Evolutionary conservation across 257 asterid species (phyloP).

Genomic region (Solanum habrochaites): DNA sequence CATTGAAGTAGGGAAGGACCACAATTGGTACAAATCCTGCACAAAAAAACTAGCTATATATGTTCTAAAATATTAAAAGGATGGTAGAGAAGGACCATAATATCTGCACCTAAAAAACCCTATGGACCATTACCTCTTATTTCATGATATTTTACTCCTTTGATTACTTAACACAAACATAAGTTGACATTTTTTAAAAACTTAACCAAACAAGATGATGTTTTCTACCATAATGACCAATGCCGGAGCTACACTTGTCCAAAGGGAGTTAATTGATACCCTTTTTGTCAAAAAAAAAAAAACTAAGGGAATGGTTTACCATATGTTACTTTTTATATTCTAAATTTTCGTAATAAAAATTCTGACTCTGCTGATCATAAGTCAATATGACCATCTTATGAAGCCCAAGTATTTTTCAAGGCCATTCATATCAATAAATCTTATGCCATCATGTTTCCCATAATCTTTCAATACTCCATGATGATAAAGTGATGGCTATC

Average conservation of each 20-base stretch:
- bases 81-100: background rate
- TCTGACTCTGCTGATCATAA: background rate
- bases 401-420: background rate
- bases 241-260: background rate
- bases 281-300: background rate
- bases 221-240: background rate
- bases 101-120: background rate
- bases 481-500: conserved; percentile 1
- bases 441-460: background rate
- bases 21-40: background rate
- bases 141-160: background rate
- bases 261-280: background rate
- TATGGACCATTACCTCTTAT: background rate
- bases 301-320: background rate
- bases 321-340: background rate
- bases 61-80: background rate
- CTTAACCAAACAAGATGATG: background rate
- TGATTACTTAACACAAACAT: background rate
- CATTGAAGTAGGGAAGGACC: background rate
- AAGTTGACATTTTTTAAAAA: background rate
- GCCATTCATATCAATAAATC: background rate
- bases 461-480: conserved; percentile 7
- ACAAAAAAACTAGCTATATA: background rate
- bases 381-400: background rate
- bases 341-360: background rate